These are phyloP conservation scores for Sporothrix pallida DNA, from an alignment of 2,329 filamentous ascomycete species.

Conservation along the genomic window DNA sequence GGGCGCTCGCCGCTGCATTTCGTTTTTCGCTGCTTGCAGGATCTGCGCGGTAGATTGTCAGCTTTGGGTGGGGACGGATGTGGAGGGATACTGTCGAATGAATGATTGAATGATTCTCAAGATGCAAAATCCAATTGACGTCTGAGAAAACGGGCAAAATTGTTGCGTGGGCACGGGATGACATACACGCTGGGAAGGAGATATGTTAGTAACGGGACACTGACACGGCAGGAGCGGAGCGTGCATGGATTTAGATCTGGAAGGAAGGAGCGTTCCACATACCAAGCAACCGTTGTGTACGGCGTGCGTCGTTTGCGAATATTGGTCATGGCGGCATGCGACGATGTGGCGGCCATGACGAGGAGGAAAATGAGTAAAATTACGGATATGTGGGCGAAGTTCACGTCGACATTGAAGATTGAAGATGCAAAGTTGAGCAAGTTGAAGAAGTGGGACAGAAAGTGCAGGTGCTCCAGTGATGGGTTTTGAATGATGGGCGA, in stretches of 20 bases:
- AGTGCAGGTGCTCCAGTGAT: neutral
- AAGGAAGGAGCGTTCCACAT: neutral
- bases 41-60: neutral
- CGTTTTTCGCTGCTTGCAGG: conserved; percentile 20
- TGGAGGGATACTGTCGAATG: neutral
- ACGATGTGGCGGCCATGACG: neutral
- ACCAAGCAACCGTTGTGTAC: conserved; percentile 27
- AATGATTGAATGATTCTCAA: neutral
- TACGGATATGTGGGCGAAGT: neutral
- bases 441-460: no score
- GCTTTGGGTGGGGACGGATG: neutral
- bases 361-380: neutral
- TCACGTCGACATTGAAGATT: neutral
- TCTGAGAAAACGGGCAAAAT: no score
- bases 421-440: neutral
- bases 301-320: conserved; percentile 9
- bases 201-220: neutral
- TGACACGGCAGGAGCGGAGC: neutral
- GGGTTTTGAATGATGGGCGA: neutral
- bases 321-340: neutral
- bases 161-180: neutral
- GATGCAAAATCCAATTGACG: no score
- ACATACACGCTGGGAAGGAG: conserved; percentile 12
- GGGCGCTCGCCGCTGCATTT: conserved; percentile 21
- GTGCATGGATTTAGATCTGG: no score